phyloP scores from a whole-genome alignment of 768 basidiomycete species.

The Lactarius evosmus region DNA sequence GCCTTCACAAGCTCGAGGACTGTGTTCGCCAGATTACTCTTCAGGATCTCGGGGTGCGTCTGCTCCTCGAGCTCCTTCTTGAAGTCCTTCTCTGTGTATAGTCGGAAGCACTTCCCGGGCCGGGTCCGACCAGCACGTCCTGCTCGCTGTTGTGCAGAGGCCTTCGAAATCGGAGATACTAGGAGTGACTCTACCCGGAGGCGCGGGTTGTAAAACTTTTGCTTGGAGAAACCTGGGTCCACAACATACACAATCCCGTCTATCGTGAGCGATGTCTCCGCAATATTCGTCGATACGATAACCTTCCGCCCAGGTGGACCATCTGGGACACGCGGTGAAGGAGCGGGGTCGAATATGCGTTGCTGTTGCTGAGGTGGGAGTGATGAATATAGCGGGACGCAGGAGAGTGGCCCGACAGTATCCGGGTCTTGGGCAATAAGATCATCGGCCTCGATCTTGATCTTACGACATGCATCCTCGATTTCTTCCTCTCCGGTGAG shows the following conservation, averaged over 20 bases:
- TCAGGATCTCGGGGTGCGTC: constrained; percentile 92
- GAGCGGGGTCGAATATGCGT: constrained; percentile 91
- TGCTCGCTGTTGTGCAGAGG: constrained; percentile 91
- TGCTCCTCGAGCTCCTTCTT: constrained; percentile 95
- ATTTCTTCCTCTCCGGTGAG: constrained; percentile 98
- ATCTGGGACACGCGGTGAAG: constrained; percentile 52
- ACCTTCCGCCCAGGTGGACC: constrained; percentile 90
- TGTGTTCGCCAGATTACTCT: constrained; percentile 90
- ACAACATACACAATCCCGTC: constrained; percentile 99
- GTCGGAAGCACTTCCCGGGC: constrained; percentile 94
- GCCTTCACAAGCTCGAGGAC: constrained; percentile 93
- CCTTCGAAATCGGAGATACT: constrained; percentile 97
- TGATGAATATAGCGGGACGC: constrained; percentile 93
- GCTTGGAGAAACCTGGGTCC: constrained; percentile 95
- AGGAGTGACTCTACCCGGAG: constrained; percentile 93
- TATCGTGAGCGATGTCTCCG: constrained; percentile 95
- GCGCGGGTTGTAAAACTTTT: constrained; percentile 96
- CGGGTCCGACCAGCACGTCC: constrained; percentile 95
- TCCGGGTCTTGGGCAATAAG: constrained; percentile 66
- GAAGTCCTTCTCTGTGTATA: constrained; percentile 97
- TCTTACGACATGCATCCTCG: constrained; percentile 92
- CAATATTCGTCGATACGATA: constrained; percentile 94
- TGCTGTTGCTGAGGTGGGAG: constrained; percentile 95
- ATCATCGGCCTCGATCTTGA: constrained; percentile 87
- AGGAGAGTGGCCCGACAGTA: constrained; percentile 79